Base-by-base conservation (phyloP, 805 yeast species). In the Saccharomycopsis sp. region DNA sequence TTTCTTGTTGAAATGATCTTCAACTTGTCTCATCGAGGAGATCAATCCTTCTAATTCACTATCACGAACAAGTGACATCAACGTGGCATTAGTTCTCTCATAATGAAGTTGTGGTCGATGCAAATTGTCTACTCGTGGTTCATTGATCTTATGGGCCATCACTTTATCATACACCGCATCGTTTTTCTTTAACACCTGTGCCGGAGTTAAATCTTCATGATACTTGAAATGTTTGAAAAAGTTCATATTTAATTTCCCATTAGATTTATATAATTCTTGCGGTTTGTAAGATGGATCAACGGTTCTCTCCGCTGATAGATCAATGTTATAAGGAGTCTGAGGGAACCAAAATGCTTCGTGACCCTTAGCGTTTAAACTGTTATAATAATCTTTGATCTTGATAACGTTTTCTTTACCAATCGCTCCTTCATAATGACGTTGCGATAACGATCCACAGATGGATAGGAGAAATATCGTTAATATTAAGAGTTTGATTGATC, bases 11-110 rank as follows among this genome's bases (percentile, higher is more conserved):
- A 81, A 81, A 4, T 59, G 64, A 26, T 56, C 53, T 56, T 81
- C 86, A 29, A 81, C 73, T 50, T 66, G 70, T 40, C 56, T 57
- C 55, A 81, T 72, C 4, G 85, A 70, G 17, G 51, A 53, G 2
- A 72, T 54, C 14, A 80, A 63, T 3, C 59, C 63, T 0, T 50
- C 48, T 13, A 67, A 59, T 53, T 81, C 87, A 7, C 63, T 53
- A 55, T 79, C 79, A 41, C 84, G 61, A 8, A 77, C 85, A 45
- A 81, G 62, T 3, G 81, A 73, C 28, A 77, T 50, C 29, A 81
- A 63, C 1, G 87, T 80, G n/a, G 88, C 87, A 54, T 77, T 79
- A 6, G 79, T 83, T n/a, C 65, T 60, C 20, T 63, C 52, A 51
- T 64, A 63, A 13, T 34, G 41, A 8, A 42, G 24, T 21, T 46